Percentiles rank a stretch among this genome's conserved stretches.
Conservation (phyloP, 495 filamentous ascomycete genomes). For the Neurospora sp. region DNA sequence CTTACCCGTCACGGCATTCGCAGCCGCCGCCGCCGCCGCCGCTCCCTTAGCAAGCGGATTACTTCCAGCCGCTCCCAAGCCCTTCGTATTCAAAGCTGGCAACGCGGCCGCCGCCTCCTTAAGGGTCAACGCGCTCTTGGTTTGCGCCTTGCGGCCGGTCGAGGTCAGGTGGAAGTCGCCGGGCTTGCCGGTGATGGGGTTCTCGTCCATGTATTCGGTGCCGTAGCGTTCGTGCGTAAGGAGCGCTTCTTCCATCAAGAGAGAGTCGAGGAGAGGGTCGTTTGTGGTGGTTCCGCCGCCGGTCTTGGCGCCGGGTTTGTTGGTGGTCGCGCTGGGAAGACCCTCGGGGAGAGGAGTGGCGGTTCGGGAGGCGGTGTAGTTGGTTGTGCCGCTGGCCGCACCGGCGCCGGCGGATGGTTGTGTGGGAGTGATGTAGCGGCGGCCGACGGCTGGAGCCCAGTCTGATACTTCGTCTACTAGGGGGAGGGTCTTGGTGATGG, state of each 20-base stretch:
- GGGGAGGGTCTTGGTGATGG: slow-evolving; percentile 56
- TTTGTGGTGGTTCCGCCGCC: slow-evolving; percentile 15
- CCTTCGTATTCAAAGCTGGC: slow-evolving; percentile 30
- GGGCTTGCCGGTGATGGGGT: slow-evolving; percentile 73
- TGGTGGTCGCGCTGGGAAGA: slow-evolving; percentile 48
- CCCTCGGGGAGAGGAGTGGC: slow-evolving; percentile 3
- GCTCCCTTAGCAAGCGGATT: slow-evolving; percentile 18
- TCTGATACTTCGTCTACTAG: slow-evolving; percentile 47
- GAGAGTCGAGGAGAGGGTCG: slow-evolving; percentile 28
- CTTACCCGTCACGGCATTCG: slow-evolving; percentile 21
- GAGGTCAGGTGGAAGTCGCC: slow-evolving; percentile 73
- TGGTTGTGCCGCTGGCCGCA: slow-evolving; percentile 12
- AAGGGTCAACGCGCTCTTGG: slow-evolving; percentile 12
- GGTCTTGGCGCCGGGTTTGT: slow-evolving; percentile 40
- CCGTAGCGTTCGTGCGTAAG: slow-evolving; percentile 52
- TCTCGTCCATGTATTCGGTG: slow-evolving; percentile 87
- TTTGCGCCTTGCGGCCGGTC: slow-evolving; percentile 36
- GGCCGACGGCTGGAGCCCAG: slow-evolving; percentile 64
- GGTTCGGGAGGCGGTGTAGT: slow-evolving; percentile 21
- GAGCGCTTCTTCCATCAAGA: slow-evolving; percentile 58
- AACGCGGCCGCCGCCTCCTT: slow-evolving; percentile 6
- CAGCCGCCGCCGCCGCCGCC: neutral
- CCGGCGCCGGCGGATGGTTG: slow-evolving; percentile 11
- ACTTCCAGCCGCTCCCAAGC: slow-evolving; percentile 15
- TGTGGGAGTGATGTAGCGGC: slow-evolving; percentile 55